These are phyloP conservation scores for Cantharellus anzutake DNA, from an alignment of 768 basidiomycete genomes.

Conservation along the genomic window DNA sequence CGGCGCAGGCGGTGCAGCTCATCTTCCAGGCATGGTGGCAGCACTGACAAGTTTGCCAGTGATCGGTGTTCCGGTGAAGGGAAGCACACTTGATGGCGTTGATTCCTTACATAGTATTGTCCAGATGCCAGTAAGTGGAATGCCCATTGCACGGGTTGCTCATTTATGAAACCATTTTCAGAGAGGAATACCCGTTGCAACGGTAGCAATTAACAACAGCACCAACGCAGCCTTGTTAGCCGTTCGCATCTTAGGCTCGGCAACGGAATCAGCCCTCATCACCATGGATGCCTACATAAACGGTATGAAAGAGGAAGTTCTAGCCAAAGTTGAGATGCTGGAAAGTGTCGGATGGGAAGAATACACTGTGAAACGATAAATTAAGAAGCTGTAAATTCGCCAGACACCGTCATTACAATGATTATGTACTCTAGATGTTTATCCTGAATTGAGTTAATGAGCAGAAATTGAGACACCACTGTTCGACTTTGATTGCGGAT, in stretches of 20 bases:
- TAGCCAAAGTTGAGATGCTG: conserved; percentile 59
- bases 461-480: too few species aligned
- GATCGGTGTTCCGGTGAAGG: conserved; percentile 93
- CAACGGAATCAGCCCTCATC: conserved; percentile 41
- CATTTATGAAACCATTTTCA: conserved; percentile 16
- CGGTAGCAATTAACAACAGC: conserved; percentile 90
- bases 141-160: neutral
- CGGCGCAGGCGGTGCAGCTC: conserved; percentile 96
- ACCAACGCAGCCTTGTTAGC: conserved; percentile 87
- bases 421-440: too few species aligned
- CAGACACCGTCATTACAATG: too few species aligned
- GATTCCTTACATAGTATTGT: conserved; percentile 96
- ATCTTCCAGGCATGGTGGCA: conserved; percentile 96
- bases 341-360: conserved; percentile 71
- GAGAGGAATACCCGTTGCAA: conserved; percentile 94
- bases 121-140: conserved; percentile 83
- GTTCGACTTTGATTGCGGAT: too few species aligned
- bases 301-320: conserved; percentile 50
- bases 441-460: too few species aligned
- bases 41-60: conserved; percentile 85
- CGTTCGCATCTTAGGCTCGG: conserved; percentile 62
- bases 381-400: too few species aligned
- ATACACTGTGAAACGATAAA: conserved; percentile 32
- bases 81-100: conserved; percentile 81
- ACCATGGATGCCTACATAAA: conserved; percentile 62